These are phyloP conservation scores for Pleurotus platypus DNA, from an alignment of 768 basidiomycete species.

Conservation along the genomic window DNA sequence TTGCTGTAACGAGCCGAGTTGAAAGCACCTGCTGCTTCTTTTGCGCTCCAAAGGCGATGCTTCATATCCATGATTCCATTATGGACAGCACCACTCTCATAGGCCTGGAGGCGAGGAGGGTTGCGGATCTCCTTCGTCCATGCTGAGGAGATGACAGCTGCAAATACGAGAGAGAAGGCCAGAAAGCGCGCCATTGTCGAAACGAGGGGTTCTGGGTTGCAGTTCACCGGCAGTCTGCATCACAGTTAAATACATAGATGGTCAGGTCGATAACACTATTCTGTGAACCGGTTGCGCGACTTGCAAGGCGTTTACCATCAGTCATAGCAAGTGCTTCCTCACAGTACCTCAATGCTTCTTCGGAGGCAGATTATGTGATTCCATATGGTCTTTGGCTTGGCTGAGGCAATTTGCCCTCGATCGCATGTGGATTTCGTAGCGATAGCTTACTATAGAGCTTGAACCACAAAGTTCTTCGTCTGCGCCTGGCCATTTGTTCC, in stretches of 20 bases:
- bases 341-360: not conserved
- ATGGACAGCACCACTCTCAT: constrained; percentile 6
- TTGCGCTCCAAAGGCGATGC: constrained; percentile 3
- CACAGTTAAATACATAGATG: constrained; percentile 5
- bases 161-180: not conserved
- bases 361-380: not conserved
- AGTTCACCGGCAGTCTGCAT: not conserved
- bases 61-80: constrained; percentile 7
- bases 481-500: too few relatives aligned
- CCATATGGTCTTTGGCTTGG: not conserved
- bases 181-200: not conserved
- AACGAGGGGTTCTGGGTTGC: not conserved
- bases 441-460: not conserved
- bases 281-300: constrained; percentile 3
- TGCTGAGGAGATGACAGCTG: not conserved
- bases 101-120: constrained; percentile 1
- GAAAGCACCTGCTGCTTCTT: not conserved
- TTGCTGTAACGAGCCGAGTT: not conserved
- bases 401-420: constrained; percentile 7
- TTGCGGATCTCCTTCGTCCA: not conserved
- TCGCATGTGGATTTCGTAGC: constrained; percentile 2
- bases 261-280: not conserved
- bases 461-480: too few relatives aligned
- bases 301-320: not conserved
- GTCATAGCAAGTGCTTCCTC: not conserved